Evolutionary conservation across 306 rosid genomes (phyloP).

Genomic region (Cicer chorassanicum): DNA sequence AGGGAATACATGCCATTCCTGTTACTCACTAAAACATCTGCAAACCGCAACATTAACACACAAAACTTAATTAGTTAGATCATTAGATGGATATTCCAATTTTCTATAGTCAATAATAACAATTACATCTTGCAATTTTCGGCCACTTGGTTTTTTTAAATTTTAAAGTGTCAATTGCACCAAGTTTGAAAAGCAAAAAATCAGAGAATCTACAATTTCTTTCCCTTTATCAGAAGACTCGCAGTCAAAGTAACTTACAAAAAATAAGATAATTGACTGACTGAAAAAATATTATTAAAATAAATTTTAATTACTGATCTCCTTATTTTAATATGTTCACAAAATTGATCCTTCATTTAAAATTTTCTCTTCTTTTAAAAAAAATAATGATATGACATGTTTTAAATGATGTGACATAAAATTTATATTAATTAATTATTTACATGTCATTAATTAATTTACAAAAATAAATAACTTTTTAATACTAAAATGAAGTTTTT

Average conservation of each 20-base stretch:
- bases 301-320: not conserved
- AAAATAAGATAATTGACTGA: slow-evolving; percentile 8
- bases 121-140: not conserved
- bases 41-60: not conserved
- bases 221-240: slow-evolving; percentile 1
- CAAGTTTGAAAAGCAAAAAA: not conserved
- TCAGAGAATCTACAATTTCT: not conserved
- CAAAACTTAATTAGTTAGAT: too few species aligned
- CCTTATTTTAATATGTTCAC: too few species aligned
- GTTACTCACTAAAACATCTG: slow-evolving; percentile 50
- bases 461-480: too few species aligned
- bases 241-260: slow-evolving; percentile 40
- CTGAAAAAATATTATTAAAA: not conserved
- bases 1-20: slow-evolving; percentile 50
- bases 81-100: too few species aligned
- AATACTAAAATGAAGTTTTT: too few species aligned
- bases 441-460: too few species aligned
- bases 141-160: not conserved
- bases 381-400: too few species aligned
- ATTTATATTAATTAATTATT: too few species aligned
- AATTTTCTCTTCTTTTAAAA: too few species aligned
- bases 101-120: too few species aligned
- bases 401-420: too few species aligned
- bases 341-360: too few species aligned
- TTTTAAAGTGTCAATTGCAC: not conserved